Base-by-base conservation (phyloP, 441 rosid species). In the Erodium trifolium region DNA sequence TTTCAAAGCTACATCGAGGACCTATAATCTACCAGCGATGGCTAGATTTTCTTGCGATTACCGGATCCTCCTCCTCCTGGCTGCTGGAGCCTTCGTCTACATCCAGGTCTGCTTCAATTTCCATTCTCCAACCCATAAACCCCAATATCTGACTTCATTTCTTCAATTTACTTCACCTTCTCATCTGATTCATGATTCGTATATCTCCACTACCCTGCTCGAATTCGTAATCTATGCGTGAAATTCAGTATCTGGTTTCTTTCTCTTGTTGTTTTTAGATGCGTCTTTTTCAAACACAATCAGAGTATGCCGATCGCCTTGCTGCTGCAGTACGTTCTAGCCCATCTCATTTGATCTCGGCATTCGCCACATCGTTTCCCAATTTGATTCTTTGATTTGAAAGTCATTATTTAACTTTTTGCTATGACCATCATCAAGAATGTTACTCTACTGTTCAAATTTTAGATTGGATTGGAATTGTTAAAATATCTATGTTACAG, bases 271-370 rank as follows among this genome's bases (percentile, higher is more conserved):
- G 67, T 64, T 12, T 49, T 59, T 63, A 94, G 99, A 80, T 91
- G 87, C 86, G 89, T 71, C 93, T 94, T 73, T 94, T 91, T 70
- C 75, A 87, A 9, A 86, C 96, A 18, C 97, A 94, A 74, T 86
- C 97, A 0, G 79, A 89, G 75, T 91, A 87, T 51, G 88, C 96
- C 0, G 96, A 89, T 83, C 93, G 93, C 67, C 84, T 94, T 34
- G 86, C 90, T 47, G 70, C 86, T 55, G 96, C 95, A 65, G 98
- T 91, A 73, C 39, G 90, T 78, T 16, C 60, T 53, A 53, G 60
- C 60, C 57, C n/a, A 13, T 51, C 17, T 51, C 57, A 51, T n/a
- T 41, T 3, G 62, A 41, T 53, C 9, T 23, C 12, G 31, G 31
- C 62, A 12, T 34, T 72, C 49, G 35, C 67, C 65, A 2, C 8